Percentiles rank a stretch among this genome's conserved stretches.
Evolutionary conservation across 768 basidiomycete genomes (phyloP).

Genomic region (Macrolepiota dolichaula): DNA sequence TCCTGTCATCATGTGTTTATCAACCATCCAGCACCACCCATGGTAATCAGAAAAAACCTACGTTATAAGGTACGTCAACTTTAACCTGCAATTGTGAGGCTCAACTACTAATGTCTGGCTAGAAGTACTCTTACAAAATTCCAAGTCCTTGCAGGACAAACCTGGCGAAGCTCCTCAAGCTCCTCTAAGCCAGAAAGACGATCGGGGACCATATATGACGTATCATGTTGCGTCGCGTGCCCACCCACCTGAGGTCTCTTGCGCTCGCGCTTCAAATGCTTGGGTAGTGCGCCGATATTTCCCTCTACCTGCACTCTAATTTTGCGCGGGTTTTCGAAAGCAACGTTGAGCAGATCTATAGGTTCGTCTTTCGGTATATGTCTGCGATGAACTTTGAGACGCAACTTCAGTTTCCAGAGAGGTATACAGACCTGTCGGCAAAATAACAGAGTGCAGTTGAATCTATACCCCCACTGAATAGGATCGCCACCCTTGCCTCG

Average conservation of each 20-base stretch:
- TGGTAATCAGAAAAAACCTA: slow-evolving; percentile 23
- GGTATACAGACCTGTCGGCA: slow-evolving; percentile 58
- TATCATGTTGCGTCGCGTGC: slow-evolving; percentile 8
- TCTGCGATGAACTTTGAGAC: slow-evolving; percentile 33
- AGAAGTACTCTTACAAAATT: slow-evolving; percentile 65
- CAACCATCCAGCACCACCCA: background rate
- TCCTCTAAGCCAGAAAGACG: slow-evolving; percentile 77
- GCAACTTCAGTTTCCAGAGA: background rate
- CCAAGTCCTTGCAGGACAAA: slow-evolving; percentile 84
- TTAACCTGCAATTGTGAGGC: slow-evolving; percentile 56
- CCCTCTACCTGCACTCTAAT: slow-evolving; percentile 45
- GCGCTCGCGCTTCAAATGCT: slow-evolving; percentile 14
- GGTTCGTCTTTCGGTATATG: slow-evolving; percentile 74
- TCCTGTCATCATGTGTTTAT: slow-evolving; percentile 41
- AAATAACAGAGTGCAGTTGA: slow-evolving; percentile 81
- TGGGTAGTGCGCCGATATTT: slow-evolving; percentile 41
- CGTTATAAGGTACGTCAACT: slow-evolving; percentile 79
- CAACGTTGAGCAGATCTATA: slow-evolving; percentile 90
- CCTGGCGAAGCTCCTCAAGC: slow-evolving; percentile 65
- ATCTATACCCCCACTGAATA: slow-evolving; percentile 97
- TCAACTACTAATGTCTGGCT: slow-evolving; percentile 7
- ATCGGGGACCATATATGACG: slow-evolving; percentile 82
- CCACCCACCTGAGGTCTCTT: slow-evolving; percentile 16
- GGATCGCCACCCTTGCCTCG: slow-evolving; percentile 64
- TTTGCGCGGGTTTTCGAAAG: slow-evolving; percentile 93